Evolutionary conservation across 768 basidiomycete genomes (phyloP), one percentile per base, ranked within the genome.

Genomic region (Sutorius australiensis): DNA sequence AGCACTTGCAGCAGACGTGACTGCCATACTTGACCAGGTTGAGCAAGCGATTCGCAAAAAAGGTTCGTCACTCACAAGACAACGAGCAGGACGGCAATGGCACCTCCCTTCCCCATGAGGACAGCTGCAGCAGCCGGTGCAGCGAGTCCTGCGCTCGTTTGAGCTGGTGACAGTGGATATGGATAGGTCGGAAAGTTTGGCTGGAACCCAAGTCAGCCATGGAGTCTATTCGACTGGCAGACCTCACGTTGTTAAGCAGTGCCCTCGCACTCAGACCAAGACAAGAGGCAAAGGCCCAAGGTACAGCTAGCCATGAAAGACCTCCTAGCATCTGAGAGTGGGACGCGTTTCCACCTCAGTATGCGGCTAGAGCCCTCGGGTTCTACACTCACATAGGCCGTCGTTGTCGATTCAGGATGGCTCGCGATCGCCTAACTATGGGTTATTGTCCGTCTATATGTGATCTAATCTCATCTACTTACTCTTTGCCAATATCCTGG

Each of bases 261-360:
- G 67, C 77, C 41, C 69, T 62, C 0, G 74, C 75, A 45, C 75
- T 67, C n/a, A 79, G 60, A 19, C 78, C 78, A 47, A 79, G 67
- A 40, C 74, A 74, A 5, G 77, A 77, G 8, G 73, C 78, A 53
- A 80, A 78, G 0, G 73, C 75, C 61, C 77, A 80, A 12, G 79
- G 79, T n/a, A 79, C 75, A 5, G 77, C 75, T 47, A 80, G 78
- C 81, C 81, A 82, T 1, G 80, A 80, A 31, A 82, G 61, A 6
- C 80, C 81, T 4, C 82, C 81, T 30, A 82, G 70, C 73, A 82
- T 79, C 75, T 80, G 56, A 38, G 21, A 24, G 24, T 24, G 24
- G 24, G 24, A 30, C 17, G 14, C 12, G 13, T 46, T 21, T 11
- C 4, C 3, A 11, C 21, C 16, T 49, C 10, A 6, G 16, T n/a